A percentile compares a stretch with the other conserved stretches of the same genome.
Evolutionary conservation across 352 stramenopile genomes (phyloP).

Genomic region (Globisporangium carolinianum): DNA sequence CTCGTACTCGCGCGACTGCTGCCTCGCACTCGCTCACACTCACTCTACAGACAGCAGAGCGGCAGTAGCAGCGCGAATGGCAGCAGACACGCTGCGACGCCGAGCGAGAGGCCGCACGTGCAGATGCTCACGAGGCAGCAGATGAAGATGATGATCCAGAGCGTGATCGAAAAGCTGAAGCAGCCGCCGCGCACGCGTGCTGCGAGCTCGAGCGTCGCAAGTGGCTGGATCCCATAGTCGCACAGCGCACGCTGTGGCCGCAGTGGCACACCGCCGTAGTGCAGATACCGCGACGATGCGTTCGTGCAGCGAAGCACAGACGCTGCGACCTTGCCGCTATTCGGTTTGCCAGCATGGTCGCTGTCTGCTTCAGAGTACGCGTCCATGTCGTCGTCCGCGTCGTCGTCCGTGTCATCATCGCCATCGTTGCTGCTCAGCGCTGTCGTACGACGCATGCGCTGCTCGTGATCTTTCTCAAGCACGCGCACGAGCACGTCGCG

Average conservation of each 20-base stretch:
- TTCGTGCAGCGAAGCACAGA: too few species aligned
- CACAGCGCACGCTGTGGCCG: conserved; percentile 29
- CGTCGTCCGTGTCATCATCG: not conserved
- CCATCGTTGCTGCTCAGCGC: not conserved
- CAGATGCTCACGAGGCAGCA: conserved; percentile 64
- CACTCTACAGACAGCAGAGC: conserved; percentile 53
- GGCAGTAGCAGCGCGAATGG: conserved; percentile 55
- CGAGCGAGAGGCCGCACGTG: conserved; percentile 63
- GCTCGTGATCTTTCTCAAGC: conserved; percentile 16
- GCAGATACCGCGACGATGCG: conserved; percentile 26
- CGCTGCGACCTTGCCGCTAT: not conserved
- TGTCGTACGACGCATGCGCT: not conserved
- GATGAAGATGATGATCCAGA: conserved; percentile 76
- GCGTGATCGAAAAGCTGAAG: conserved; percentile 64
- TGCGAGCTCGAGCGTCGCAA: conserved; percentile 47
- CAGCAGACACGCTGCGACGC: conserved; percentile 45
- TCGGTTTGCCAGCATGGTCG: not conserved
- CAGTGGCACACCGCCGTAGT: conserved; percentile 58
- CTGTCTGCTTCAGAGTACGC: too few species aligned
- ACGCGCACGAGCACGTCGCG: conserved; percentile 27
- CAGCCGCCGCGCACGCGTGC: conserved; percentile 48
- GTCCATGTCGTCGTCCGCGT: not conserved
- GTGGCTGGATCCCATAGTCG: conserved; percentile 67
- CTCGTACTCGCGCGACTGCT: not conserved
- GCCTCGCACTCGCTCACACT: not conserved